Base-by-base conservation (phyloP, 2,329 filamentous ascomycete genomes). In the Metarhizium sp. region DNA sequence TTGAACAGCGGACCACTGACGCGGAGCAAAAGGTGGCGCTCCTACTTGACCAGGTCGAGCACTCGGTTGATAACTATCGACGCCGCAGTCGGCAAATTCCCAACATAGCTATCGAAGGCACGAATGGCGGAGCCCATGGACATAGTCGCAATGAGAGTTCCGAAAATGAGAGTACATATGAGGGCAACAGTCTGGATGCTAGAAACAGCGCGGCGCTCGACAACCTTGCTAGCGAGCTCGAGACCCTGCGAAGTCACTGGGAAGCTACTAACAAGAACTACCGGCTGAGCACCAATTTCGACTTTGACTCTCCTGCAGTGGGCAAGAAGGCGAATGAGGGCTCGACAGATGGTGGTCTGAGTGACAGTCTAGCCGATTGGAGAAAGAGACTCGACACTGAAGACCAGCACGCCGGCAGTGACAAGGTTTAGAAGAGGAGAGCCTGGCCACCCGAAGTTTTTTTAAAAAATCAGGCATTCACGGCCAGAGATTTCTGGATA, bases 191-290 rank as follows among this genome's bases (percentile, higher is more conserved):
- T 25, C 63, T 69, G 38, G 75, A 81, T 55, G 75, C 72, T 52
- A 75, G 81, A 60, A 80, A 83, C 68, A 82, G 80, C 64, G 76
- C 73, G 62, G 92, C 92, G 3, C 80, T 99, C 20, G 94, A 99
- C 71, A 94, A 87, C 60, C 81, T 99, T 29, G 92, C 94, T 11
- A 90, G 84, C 59, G 94, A 99, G 73, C 83, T 99, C 7, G 94
- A 99, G 69, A 88, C 89, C 13, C 78, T 99, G 50, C 84, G 92
- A 53, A 89, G 79, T 53, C 92, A 96, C 64, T 99, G 94, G 94
- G 91, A 97, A 73, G 90, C 87, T 43, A 96, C 91, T 13, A 96
- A 92, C 74, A 94, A 95, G 71, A 95, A 90, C 65, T 96, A 97
- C 70, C 87, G 94, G 29, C 75, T 96, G 48, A 95, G 90, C 71